phyloP scores from a whole-genome alignment of 2,329 filamentous ascomycete genomes.

The Trichoderma atroviride region DNA sequence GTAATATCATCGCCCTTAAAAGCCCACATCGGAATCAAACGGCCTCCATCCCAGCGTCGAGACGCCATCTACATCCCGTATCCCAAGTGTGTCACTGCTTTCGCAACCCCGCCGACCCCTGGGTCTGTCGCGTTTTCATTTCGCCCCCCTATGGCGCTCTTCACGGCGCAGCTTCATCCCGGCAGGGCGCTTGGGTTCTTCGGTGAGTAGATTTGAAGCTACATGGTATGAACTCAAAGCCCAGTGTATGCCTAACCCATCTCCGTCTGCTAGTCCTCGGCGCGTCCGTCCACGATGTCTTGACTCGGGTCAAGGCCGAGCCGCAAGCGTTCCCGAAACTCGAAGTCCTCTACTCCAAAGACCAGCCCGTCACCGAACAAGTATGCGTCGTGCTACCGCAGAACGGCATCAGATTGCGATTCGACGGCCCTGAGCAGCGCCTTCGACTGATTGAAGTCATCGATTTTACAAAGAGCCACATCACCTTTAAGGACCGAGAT shows the following conservation, averaged over 20 bases:
- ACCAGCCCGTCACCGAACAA: constrained; percentile 72
- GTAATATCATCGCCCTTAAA: not conserved
- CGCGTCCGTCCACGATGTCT: constrained; percentile 84
- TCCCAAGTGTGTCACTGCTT: constrained; percentile 5
- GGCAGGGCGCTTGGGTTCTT: constrained; percentile 68
- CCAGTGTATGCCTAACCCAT: not conserved
- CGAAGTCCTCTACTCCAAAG: constrained; percentile 78
- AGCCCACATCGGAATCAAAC: not conserved
- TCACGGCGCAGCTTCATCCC: constrained; percentile 66
- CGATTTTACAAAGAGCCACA: constrained; percentile 82
- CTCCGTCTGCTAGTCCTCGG: constrained; percentile 68
- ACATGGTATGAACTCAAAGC: too few relatives aligned
- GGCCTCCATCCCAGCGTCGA: not conserved
- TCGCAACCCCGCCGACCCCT: constrained; percentile 18
- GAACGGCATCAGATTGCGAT: constrained; percentile 87
- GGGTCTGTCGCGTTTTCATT: constrained; percentile 15
- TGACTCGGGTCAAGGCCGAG: constrained; percentile 86
- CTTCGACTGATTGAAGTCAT: constrained; percentile 87
- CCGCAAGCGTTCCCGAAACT: constrained; percentile 80
- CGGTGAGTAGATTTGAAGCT: constrained; percentile 35
- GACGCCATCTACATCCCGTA: not conserved
- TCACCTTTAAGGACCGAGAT: constrained; percentile 80
- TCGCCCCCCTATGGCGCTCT: constrained; percentile 48
- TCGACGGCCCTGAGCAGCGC: constrained; percentile 91
- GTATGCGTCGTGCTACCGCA: constrained; percentile 75